Base-by-base conservation (phyloP, 441 rosid genomes). In the Gossypium schwendimanii region DNA sequence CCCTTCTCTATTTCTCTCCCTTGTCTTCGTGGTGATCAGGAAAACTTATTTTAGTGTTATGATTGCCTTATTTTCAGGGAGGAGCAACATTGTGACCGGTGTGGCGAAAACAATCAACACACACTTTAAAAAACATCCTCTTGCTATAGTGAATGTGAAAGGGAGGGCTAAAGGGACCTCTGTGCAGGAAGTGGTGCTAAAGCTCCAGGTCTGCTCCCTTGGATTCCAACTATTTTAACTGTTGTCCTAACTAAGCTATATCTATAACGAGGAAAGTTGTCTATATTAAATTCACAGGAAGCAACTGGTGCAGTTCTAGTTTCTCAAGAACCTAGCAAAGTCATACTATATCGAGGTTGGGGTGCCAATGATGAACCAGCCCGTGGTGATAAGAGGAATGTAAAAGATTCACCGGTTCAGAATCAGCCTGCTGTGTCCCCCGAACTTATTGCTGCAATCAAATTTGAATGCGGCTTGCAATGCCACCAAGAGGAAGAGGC, bases 111-210 rank as follows among this genome's bases (percentile, higher is more conserved):
- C 88, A 69, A 88, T 95, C 65, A 88, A 76, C 78, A 73, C 78
- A 33, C 99, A 92, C 82, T 95, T 92, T 78, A 52, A 79, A 81
- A 95, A 77, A 83, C 79, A 91, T 76, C 97, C 96, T 73, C 86
- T 95, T 39, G 98, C 97, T 55, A 88, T 92, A 47, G 97, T 95
- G 52, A 89, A 88, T 54, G 88, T 95, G 61, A 91, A 95, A 84
- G 97, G 98, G 72, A 87, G 99, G 80, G 99, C 99, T 41, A 84
- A 90, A 78, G 98, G 98, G 74, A 95, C 99, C 69, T 95, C 98
- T 1, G 86, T 93, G 72, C 97, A 88, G 80, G 99, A 95, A 84
- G 86, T 95, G 76, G 85, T 88, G 73, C 79, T 84, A 78, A 86
- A 87, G 90, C 88, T 95, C 69, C 88, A 95, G 96, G 98, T 93